Evolutionary conservation across 1,139 yeast species (phyloP), one percentile per base, ranked within the genome.

Genomic region (Entelexis paramagnoliae): DNA sequence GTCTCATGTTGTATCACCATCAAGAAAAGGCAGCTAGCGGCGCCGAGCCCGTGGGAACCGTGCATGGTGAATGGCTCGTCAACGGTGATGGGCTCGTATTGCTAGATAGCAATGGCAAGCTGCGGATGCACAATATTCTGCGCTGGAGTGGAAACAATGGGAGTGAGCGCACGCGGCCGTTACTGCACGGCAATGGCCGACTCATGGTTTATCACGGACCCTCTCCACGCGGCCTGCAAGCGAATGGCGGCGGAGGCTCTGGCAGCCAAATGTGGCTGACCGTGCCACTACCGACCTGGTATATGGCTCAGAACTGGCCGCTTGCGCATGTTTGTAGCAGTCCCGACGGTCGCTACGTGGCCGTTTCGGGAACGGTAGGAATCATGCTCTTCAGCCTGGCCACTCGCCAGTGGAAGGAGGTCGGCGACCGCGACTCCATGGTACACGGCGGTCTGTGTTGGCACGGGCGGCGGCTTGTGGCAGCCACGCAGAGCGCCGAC

Each of bases 381-480:
- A 60, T 72, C 28, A 68, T 72, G 28, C 71, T 70, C 53, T 71
- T 69, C 54, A 64, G 69, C 35, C 54, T 67, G 10, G 62, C 62
- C 43, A 62, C 72, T 13, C 71, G 71, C 3, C 64, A 68, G 30
- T 72, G 76, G 76, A 70, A 68, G 53, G 71, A 68, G 48, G 59
- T 64, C 30, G 62, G 65, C 61, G 72, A 69, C 48, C 58, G 59
- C 19, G 72, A 70, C 46, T 65, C 69, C 47, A 58, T 68, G 16
- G 72, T 72, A 9, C 64, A 69, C n/a, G 73, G 72, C 11, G 73
- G 74, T 2, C 63, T 72, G 59, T 59, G 66, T 10, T 72, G 76
- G 76, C 68, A 65, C 55, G 68, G 68, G n/a, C 63, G 68, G 44
- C 59, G 63, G 40, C 57, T 72, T 29, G 60, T 72, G 19, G 66